A percentile compares a stretch with the other conserved stretches of the same genome.
Conservation (phyloP, 2,329 filamentous ascomycete genomes). For the Knoxdaviesia capensis region DNA sequence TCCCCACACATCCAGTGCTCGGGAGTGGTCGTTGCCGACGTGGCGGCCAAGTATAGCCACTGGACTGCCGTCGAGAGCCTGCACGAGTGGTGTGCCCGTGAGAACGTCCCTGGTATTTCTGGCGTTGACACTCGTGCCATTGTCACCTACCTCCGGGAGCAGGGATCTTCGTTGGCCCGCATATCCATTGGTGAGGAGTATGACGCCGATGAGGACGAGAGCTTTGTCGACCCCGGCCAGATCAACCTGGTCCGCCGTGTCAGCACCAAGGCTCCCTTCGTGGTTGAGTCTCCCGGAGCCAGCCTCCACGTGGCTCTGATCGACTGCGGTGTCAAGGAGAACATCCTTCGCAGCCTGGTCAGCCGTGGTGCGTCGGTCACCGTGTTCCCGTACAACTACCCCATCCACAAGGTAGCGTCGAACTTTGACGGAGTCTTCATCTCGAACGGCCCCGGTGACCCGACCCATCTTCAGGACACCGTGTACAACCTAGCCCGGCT, state of each 20-base stretch:
- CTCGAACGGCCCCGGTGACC: slow-evolving; percentile 95
- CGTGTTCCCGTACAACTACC: slow-evolving; percentile 90
- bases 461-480: slow-evolving; percentile 87
- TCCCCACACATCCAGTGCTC: slow-evolving; percentile 93
- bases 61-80: slow-evolving; percentile 96
- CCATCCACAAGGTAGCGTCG: slow-evolving; percentile 92
- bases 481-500: slow-evolving; percentile 80
- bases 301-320: slow-evolving; percentile 83
- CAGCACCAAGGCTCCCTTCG: slow-evolving; percentile 95
- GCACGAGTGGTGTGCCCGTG: slow-evolving; percentile 83
- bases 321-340: slow-evolving; percentile 99
- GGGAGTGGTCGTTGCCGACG: slow-evolving; percentile 89
- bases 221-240: slow-evolving; percentile 83
- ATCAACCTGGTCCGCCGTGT: slow-evolving; percentile 94
- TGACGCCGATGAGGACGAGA: slow-evolving; percentile 93
- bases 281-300: slow-evolving; percentile 68
- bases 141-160: slow-evolving; percentile 87
- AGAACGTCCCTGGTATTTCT: slow-evolving; percentile 89
- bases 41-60: slow-evolving; percentile 85
- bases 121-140: slow-evolving; percentile 95
- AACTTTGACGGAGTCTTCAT: slow-evolving; percentile 99
- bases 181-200: slow-evolving; percentile 96
- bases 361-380: slow-evolving; percentile 82
- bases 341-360: slow-evolving; percentile 89
- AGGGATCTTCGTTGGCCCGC: slow-evolving; percentile 84